Evolutionary conservation across 257 asterid genomes (phyloP).

Genomic region (Penstemon newberryi): DNA sequence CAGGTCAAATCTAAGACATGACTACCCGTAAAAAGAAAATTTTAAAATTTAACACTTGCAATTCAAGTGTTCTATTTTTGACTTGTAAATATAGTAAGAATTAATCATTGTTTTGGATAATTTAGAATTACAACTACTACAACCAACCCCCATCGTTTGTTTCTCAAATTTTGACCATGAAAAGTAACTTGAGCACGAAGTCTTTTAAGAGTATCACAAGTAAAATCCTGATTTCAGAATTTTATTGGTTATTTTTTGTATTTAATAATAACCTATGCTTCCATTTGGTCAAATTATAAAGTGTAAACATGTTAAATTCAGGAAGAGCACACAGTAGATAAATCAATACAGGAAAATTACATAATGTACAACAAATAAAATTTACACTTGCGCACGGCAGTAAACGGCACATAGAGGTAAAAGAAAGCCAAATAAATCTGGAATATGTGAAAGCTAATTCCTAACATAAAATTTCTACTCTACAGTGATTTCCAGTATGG

Average conservation of each 20-base stretch:
- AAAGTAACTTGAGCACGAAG: background rate
- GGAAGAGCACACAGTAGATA: background rate
- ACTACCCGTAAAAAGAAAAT: too few species aligned
- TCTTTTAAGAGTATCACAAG: background rate
- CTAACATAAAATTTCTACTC: constrained; percentile 50
- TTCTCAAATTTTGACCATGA: constrained; percentile 19
- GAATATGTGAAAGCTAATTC: background rate
- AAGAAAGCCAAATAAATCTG: background rate
- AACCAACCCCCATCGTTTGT: constrained; percentile 17
- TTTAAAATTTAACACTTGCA: too few species aligned
- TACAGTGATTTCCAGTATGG: constrained; percentile 77
- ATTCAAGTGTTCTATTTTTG: too few species aligned
- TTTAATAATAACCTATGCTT: too few species aligned
- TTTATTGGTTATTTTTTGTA: too few species aligned
- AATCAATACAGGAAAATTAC: constrained; percentile 13
- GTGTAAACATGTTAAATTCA: background rate
- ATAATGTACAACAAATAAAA: constrained; percentile 19
- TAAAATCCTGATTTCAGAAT: background rate
- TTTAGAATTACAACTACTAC: background rate
- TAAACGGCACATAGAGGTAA: background rate
- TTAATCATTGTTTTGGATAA: background rate
- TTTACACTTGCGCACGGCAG: constrained; percentile 33
- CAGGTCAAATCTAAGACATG: too few species aligned
- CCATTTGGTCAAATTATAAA: background rate
- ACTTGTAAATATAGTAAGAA: background rate